Conservation (phyloP, 164 flowering plant species). For the Nymphaea thermarum region DNA sequence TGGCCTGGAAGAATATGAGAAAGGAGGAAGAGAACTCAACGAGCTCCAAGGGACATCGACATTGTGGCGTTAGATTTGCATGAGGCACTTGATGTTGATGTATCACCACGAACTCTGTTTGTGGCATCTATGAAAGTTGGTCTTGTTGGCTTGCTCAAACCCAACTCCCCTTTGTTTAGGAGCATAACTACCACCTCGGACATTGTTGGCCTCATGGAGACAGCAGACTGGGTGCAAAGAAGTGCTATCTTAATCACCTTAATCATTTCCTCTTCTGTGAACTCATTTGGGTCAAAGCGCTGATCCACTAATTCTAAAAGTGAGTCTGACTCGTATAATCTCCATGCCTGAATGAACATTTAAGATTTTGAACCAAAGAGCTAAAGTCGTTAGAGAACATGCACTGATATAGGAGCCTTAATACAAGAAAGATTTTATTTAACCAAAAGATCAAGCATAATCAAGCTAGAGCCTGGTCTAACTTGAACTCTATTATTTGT, state of each 20-base stretch:
- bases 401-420: too few relatives aligned
- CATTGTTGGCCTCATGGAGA: conserved; percentile 35
- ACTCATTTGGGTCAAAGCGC: conserved; percentile 19
- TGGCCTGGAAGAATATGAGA: too few relatives aligned
- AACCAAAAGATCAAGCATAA: too few relatives aligned
- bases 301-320: conserved; percentile 26
- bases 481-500: too few relatives aligned
- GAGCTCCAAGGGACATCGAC: not conserved
- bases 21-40: not conserved
- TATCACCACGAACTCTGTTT: not conserved
- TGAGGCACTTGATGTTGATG: not conserved
- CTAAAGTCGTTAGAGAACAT: too few relatives aligned
- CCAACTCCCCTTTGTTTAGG: conserved; percentile 8
- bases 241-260: conserved; percentile 29
- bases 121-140: conserved; percentile 20
- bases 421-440: too few relatives aligned
- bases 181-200: conserved; percentile 33
- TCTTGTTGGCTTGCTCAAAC: conserved; percentile 5
- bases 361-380: too few relatives aligned
- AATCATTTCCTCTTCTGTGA: conserved; percentile 16
- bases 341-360: conserved; percentile 25
- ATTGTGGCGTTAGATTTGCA: not conserved
- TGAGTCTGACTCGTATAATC: conserved; percentile 19
- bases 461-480: too few relatives aligned
- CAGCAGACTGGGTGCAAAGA: conserved; percentile 28